Percentiles rank a stretch among this genome's conserved stretches.
These are phyloP conservation scores for Colletotrichum destructivum DNA, from an alignment of 2,329 filamentous ascomycete genomes.

Conservation along the genomic window DNA sequence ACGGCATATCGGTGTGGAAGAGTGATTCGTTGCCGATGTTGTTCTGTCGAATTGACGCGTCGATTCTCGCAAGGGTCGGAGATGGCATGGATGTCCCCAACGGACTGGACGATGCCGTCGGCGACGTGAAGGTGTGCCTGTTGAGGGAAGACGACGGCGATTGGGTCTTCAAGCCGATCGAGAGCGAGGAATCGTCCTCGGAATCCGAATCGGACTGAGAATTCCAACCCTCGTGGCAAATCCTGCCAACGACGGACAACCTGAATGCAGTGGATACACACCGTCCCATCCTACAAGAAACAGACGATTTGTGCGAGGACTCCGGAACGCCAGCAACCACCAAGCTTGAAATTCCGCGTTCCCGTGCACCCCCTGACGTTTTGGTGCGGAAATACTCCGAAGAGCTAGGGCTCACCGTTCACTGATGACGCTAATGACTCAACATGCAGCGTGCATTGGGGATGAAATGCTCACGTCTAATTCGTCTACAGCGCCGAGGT, in stretches of 20 bases:
- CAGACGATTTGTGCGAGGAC: background rate
- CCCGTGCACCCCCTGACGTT: constrained; percentile 1
- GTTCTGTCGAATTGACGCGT: constrained; percentile 54
- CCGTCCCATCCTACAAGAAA: background rate
- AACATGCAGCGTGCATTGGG: constrained; percentile 19
- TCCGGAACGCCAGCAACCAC: background rate
- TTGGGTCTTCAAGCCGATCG: constrained; percentile 54
- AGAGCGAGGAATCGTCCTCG: constrained; percentile 35
- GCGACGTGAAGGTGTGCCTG: constrained; percentile 53
- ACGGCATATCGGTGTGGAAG: constrained; percentile 57
- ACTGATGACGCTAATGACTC: constrained; percentile 30
- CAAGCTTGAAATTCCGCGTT: constrained; percentile 20
- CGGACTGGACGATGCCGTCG: constrained; percentile 52
- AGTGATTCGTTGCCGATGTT: constrained; percentile 56
- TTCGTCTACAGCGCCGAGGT: constrained; percentile 22
- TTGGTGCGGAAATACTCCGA: constrained; percentile 24
- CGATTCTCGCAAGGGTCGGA: constrained; percentile 50
- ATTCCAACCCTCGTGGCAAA: background rate
- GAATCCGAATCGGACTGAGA: constrained; percentile 33
- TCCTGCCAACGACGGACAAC: background rate
- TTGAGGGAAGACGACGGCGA: constrained; percentile 51
- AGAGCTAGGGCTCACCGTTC: constrained; percentile 1
- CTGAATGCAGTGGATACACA: constrained; percentile 11
- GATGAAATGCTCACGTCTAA: background rate
- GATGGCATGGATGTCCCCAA: constrained; percentile 55